Base-by-base conservation (phyloP, 2,329 filamentous ascomycete genomes). In the Neopestalotiopsis clavispora region DNA sequence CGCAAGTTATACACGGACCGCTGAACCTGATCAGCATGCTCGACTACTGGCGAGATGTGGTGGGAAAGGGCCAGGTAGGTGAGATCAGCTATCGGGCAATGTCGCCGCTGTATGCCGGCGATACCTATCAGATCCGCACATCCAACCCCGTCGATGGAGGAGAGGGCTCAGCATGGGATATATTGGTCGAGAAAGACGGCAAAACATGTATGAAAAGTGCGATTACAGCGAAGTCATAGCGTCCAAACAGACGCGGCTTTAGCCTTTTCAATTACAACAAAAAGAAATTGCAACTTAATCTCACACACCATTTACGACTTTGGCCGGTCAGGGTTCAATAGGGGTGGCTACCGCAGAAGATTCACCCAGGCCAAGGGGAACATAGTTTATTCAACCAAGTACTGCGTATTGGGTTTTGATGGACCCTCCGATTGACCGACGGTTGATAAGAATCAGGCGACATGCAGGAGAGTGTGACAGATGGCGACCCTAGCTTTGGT, bases 1-100 rank as follows among this genome's bases (percentile, higher is more conserved):
- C 89, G 17, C 79, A 92, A 4, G 87, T 97, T 12, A 93, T 97
- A 38, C 94, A 97, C 74, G 94, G 94, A 0, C 94, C 94, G 1
- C 81, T 97, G 70, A 92, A 91, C 42, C 84, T 95, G 30, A 91
- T 93, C 12, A 86, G 91, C 52, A 87, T 97, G 75, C 80, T 95
- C 17, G 89, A 92, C 66, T 84, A 95, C 67, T 89, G 89, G 81
- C 79, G 84, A n/a, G 86, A 92, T 72, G 73, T 89, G 0, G 77
- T 82, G 28, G 77, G 77, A 3, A 66, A 71, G 0, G 80, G 81
- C 6, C 30, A 32, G 3, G 20, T 56, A 4, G 52, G 77, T 71
- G 71, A 82, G 75, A 71, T 95, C 42, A 84, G 86, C 14, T 96
- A 95, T 75, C 84, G 87, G 56, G 94, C 94, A 67, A 76, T 93